A percentile compares a stretch with the other conserved stretches of the same genome.
These are phyloP conservation scores for Paulinella micropora DNA, from an alignment of 78 protist genomes.

Conservation along the genomic window DNA sequence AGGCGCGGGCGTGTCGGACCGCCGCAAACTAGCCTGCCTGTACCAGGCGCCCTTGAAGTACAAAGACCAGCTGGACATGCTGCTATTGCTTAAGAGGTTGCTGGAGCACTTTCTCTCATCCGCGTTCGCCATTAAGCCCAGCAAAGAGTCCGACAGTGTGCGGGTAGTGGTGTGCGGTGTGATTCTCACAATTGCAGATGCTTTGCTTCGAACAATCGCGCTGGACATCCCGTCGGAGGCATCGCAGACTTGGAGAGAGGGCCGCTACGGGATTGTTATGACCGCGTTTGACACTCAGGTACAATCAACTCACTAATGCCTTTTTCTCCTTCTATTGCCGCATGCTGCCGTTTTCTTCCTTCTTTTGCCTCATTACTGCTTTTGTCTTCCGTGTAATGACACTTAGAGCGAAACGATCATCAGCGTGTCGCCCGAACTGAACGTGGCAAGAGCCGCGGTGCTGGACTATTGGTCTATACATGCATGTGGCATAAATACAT, in stretches of 20 bases:
- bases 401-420: constrained; percentile 14
- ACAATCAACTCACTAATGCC: too few species aligned
- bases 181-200: constrained; percentile 40
- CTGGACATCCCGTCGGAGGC: constrained; percentile 28
- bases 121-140: neutral
- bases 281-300: too few species aligned
- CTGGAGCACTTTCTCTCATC: constrained; percentile 31
- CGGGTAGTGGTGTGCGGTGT: constrained; percentile 19
- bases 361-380: too few species aligned
- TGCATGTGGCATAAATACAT: too few species aligned
- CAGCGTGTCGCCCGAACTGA: constrained; percentile 29
- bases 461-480: constrained; percentile 34
- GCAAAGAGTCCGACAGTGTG: constrained; percentile 22
- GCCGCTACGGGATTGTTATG: too few species aligned
- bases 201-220: constrained; percentile 28
- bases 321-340: too few species aligned
- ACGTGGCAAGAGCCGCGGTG: constrained; percentile 28
- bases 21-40: neutral
- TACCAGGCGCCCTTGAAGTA: constrained; percentile 7
- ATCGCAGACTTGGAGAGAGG: neutral
- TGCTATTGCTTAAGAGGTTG: constrained; percentile 22
- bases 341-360: too few species aligned
- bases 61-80: constrained; percentile 16
- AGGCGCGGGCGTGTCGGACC: too few species aligned
- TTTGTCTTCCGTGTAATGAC: too few species aligned